Evolutionary conservation across 2,329 filamentous ascomycete genomes (phyloP).

Genomic region (Thielaviopsis musarum): DNA sequence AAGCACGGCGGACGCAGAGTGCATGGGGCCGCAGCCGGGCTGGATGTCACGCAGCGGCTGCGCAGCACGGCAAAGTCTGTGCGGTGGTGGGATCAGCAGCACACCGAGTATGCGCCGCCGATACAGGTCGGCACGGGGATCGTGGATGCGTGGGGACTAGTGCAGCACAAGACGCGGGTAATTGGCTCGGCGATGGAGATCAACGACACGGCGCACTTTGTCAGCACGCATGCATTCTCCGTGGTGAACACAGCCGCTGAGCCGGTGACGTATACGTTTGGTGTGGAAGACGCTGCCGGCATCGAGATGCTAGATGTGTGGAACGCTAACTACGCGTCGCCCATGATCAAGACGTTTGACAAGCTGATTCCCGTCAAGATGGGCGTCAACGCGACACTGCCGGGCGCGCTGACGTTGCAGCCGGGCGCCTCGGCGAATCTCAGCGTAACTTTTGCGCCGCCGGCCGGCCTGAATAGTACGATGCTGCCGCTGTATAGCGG

Average conservation of each 20-base stretch:
- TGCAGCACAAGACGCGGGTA: conserved; percentile 23
- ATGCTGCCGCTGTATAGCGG: conserved; percentile 28
- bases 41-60: conserved; percentile 8
- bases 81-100: conserved; percentile 14
- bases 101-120: conserved; percentile 13
- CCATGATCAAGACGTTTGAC: conserved; percentile 8
- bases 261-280: conserved; percentile 25
- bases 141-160: conserved; percentile 28
- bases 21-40: conserved; percentile 17
- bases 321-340: conserved; percentile 1
- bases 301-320: conserved; percentile 5
- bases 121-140: conserved; percentile 29
- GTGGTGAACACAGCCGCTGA: conserved; percentile 28
- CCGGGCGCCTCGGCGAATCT: conserved; percentile 2
- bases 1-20: conserved; percentile 24
- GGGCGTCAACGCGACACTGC: background rate
- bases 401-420: background rate
- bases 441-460: conserved; percentile 17
- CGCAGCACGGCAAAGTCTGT: conserved; percentile 1
- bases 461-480: conserved; percentile 15
- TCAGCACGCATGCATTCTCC: conserved; percentile 18
- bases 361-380: conserved; percentile 4
- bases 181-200: conserved; percentile 29
- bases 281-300: conserved; percentile 19
- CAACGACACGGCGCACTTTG: conserved; percentile 30